phyloP scores from a whole-genome alignment of 495 filamentous ascomycete species.

The Aspergillus cristatus region DNA sequence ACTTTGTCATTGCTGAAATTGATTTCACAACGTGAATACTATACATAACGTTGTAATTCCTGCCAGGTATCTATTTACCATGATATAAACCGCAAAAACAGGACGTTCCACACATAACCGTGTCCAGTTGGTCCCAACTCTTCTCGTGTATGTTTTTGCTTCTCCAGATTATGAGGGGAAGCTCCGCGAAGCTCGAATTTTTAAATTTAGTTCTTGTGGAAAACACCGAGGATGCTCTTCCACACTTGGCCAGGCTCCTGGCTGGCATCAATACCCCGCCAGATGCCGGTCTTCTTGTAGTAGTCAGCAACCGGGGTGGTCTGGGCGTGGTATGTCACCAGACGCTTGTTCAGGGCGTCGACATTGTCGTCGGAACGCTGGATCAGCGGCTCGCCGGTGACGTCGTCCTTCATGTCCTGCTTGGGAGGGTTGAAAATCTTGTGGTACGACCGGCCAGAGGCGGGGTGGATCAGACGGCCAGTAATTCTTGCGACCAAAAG shows the following conservation, averaged over 20 bases:
- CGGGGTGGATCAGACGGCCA: conserved; percentile 89
- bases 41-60: conserved; percentile 14
- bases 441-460: conserved; percentile 94
- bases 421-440: conserved; percentile 98
- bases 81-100: background rate
- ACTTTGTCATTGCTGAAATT: too few relatives aligned
- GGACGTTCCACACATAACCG: background rate
- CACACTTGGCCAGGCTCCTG: conserved; percentile 95
- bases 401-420: conserved; percentile 84
- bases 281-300: conserved; percentile 95
- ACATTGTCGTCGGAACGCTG: conserved; percentile 97
- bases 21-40: too few relatives aligned
- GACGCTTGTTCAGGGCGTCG: conserved; percentile 91
- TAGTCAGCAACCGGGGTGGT: conserved; percentile 86
- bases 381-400: conserved; percentile 93
- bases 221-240: conserved; percentile 81
- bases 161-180: too few relatives aligned
- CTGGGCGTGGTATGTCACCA: conserved; percentile 89
- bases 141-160: too few relatives aligned
- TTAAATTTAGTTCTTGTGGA: conserved; percentile 44
- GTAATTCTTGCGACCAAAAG: conserved; percentile 94
- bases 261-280: conserved; percentile 91
- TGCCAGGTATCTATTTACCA: conserved; percentile 9
- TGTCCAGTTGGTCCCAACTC: too few relatives aligned
- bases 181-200: too few relatives aligned